Conservation (phyloP, 2,329 filamentous ascomycete genomes). For the Pseudonectria buxi region DNA sequence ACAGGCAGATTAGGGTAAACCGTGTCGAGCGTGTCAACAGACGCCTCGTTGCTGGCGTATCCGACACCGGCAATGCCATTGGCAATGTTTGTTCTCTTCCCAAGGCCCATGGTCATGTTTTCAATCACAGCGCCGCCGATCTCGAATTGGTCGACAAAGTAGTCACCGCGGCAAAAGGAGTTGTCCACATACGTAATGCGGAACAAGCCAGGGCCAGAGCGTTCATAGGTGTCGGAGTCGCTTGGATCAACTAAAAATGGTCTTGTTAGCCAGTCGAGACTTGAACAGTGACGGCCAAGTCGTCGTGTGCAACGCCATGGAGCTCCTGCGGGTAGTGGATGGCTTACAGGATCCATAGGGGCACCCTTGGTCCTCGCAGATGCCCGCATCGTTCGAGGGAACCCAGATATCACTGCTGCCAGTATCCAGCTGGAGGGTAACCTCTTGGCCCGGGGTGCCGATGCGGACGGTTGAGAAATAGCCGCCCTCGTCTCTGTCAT, state of each 20-base stretch:
- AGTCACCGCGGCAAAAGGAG: conserved; percentile 50
- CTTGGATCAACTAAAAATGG: conserved; percentile 36
- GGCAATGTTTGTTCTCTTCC: conserved; percentile 44
- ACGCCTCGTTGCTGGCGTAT: conserved; percentile 49
- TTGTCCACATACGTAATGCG: conserved; percentile 57
- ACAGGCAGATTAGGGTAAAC: conserved; percentile 56
- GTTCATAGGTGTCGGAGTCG: conserved; percentile 40
- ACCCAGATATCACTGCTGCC: conserved; percentile 62
- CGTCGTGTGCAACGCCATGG: no score
- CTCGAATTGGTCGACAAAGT: conserved; percentile 50
- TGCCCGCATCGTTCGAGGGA: conserved; percentile 30
- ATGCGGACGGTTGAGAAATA: conserved; percentile 53
- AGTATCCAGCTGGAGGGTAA: conserved; percentile 57
- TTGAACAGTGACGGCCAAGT: not conserved
- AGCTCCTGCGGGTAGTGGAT: conserved; percentile 1
- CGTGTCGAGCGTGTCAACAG: conserved; percentile 19
- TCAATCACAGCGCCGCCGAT: conserved; percentile 46
- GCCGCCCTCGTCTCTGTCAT: conserved; percentile 36
- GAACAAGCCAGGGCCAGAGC: conserved; percentile 39
- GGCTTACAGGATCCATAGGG: conserved; percentile 41
- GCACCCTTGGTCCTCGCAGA: conserved; percentile 36
- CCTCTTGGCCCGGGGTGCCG: conserved; percentile 49
- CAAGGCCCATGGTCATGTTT: conserved; percentile 55
- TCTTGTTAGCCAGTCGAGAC: conserved; percentile 13
- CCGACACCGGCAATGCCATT: conserved; percentile 56